Evolutionary conservation across 192 early-diverging fungal genomes (phyloP).

Genomic region (Linnemannia exigua): DNA sequence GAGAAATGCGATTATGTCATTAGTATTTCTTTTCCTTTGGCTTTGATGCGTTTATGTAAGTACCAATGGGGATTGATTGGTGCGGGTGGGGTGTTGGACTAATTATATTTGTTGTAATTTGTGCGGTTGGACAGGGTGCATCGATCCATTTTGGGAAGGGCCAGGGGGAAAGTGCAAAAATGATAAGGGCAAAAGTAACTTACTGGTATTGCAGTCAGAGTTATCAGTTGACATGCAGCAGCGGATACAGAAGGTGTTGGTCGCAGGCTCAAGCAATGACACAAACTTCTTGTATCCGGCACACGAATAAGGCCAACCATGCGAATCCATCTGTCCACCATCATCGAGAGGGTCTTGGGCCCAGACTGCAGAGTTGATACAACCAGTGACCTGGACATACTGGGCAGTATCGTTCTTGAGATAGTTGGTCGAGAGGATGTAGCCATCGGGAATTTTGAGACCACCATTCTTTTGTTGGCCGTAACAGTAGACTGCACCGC

Average conservation of each 20-base stretch:
- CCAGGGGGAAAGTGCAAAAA: background rate
- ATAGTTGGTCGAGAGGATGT: constrained; percentile 22
- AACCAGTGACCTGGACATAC: constrained; percentile 55
- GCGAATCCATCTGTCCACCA: constrained; percentile 59
- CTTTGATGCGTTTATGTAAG: background rate
- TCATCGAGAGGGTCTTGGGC: constrained; percentile 36
- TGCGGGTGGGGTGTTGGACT: too few relatives aligned
- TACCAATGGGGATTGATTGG: background rate
- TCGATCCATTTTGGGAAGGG: background rate
- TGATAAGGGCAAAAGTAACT: background rate
- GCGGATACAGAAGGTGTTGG: constrained; percentile 62
- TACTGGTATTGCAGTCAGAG: constrained; percentile 39
- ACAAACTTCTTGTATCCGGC: constrained; percentile 57
- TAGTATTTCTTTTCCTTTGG: background rate
- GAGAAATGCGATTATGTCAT: background rate
- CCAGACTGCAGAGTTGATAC: constrained; percentile 44
- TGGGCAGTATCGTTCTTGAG: constrained; percentile 14
- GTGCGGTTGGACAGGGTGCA: constrained; percentile 4
- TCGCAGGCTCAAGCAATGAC: constrained; percentile 57
- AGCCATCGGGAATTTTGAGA: constrained; percentile 10
- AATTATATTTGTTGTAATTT: background rate
- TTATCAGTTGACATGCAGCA: constrained; percentile 46
- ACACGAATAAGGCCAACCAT: constrained; percentile 57
- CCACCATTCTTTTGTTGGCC: background rate
- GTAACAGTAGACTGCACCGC: constrained; percentile 29